Percentiles rank a stretch among this genome's conserved stretches.
These are phyloP conservation scores for Akebia trifoliata DNA, from an alignment of 164 flowering plant species.

Conservation along the genomic window DNA sequence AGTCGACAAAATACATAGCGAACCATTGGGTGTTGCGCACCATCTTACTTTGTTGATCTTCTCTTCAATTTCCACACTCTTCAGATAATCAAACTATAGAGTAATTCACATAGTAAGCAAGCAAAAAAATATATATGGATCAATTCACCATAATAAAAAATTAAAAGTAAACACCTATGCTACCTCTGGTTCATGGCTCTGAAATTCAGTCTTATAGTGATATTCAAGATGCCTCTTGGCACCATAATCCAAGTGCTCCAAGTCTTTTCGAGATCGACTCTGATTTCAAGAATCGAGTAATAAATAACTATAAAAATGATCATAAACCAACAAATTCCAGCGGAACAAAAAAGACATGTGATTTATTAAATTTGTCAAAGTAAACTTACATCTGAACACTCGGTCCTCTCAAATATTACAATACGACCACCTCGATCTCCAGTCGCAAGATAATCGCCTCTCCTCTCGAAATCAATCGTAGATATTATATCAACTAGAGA, in stretches of 20 bases:
- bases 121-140: not conserved
- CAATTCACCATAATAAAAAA: not conserved
- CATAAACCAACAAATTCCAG: constrained; percentile 1
- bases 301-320: not conserved
- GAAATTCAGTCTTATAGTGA: constrained; percentile 68
- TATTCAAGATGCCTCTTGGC: constrained; percentile 36
- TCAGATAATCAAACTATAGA: constrained; percentile 71
- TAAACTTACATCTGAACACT: constrained; percentile 49
- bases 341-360: too few relatives aligned
- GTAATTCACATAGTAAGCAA: constrained; percentile 8
- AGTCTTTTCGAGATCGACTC: constrained; percentile 32
- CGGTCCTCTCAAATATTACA: constrained; percentile 48
- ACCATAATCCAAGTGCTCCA: constrained; percentile 46
- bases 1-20: constrained; percentile 55
- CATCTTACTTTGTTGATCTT: constrained; percentile 68
- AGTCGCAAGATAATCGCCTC: constrained; percentile 61
- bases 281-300: constrained; percentile 24
- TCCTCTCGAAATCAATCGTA: constrained; percentile 61
- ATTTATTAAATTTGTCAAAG: too few relatives aligned
- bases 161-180: constrained; percentile 5
- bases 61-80: constrained; percentile 81
- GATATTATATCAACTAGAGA: constrained; percentile 56
- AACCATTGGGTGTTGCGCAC: constrained; percentile 48
- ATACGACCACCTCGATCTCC: constrained; percentile 81
- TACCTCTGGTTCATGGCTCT: constrained; percentile 87